phyloP scores from a whole-genome alignment of 306 rosid species.

The Inga oerstediana region DNA sequence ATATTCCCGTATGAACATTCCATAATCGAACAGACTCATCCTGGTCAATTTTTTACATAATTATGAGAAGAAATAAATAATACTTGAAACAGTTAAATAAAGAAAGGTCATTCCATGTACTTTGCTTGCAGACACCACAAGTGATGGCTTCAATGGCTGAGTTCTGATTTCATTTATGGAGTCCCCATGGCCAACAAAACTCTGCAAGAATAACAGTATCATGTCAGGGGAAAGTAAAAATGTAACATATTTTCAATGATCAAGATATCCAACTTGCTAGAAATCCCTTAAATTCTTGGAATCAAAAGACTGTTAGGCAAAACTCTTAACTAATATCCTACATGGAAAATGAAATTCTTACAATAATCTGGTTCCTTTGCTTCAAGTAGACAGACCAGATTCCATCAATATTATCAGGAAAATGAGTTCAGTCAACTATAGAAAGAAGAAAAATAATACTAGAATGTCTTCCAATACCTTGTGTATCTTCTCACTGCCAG shows the following conservation, averaged over 20 bases:
- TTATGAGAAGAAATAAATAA: constrained; percentile 20
- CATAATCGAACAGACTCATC: constrained; percentile 97
- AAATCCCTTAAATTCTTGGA: background rate
- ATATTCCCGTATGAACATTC: constrained; percentile 92
- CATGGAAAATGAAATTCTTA: constrained; percentile 5
- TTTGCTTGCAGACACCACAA: constrained; percentile 91
- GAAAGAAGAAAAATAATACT: background rate
- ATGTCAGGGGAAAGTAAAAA: constrained; percentile 15
- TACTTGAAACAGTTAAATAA: constrained; percentile 15
- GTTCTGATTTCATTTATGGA: constrained; percentile 94
- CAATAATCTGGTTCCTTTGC: constrained; percentile 4
- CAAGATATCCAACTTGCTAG: constrained; percentile 1
- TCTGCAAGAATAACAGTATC: constrained; percentile 47
- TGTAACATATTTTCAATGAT: constrained; percentile 17
- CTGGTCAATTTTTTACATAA: constrained; percentile 54
- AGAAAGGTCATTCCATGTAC: constrained; percentile 41
- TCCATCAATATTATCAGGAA: constrained; percentile 3
- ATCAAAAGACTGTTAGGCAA: background rate
- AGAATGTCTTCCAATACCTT: constrained; percentile 56
- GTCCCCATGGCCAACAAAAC: constrained; percentile 96
- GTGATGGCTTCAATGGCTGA: constrained; percentile 79
- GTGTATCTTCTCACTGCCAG: constrained; percentile 82
- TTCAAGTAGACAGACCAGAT: constrained; percentile 25
- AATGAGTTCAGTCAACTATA: background rate
- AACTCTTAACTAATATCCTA: constrained; percentile 19